Evolutionary conservation across 306 rosid genomes (phyloP).

Genomic region (Begonia loranthoides): DNA sequence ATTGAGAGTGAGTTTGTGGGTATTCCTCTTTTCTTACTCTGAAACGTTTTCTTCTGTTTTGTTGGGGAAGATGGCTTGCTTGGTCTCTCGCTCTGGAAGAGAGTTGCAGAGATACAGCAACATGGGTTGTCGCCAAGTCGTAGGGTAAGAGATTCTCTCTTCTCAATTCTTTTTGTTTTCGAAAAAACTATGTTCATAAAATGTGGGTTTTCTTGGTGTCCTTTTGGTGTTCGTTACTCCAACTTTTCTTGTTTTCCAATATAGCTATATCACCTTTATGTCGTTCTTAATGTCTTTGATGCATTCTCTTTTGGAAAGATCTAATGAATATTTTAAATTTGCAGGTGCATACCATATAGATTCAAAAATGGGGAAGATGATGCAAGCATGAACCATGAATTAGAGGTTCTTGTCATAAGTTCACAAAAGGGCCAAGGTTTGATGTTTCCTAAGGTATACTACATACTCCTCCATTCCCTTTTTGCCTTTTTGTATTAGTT

Average conservation of each 20-base stretch:
- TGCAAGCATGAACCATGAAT: conserved; percentile 20
- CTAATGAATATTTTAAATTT: conserved; percentile 1
- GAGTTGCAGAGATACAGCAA: conserved; percentile 72
- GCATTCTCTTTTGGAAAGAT: background rate
- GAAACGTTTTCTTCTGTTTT: background rate
- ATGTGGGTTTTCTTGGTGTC: background rate
- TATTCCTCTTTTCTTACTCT: background rate
- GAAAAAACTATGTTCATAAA: background rate
- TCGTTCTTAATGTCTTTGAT: background rate
- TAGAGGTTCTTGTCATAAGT: conserved; percentile 77
- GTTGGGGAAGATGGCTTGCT: conserved; percentile 33
- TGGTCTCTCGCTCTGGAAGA: conserved; percentile 84
- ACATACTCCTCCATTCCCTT: background rate
- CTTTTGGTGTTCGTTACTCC: background rate
- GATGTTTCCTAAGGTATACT: conserved; percentile 76
- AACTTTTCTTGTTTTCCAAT: background rate
- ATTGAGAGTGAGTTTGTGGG: background rate
- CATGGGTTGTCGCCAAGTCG: conserved; percentile 94
- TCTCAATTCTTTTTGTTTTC: background rate
- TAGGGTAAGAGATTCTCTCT: conserved; percentile 37
- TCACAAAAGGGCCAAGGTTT: conserved; percentile 72
- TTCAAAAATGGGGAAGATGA: conserved; percentile 37
- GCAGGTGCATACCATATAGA: conserved; percentile 95
- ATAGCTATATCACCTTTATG: background rate
- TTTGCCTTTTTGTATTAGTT: background rate